Evolutionary conservation across 257 asterid species (phyloP).

Genomic region (Buddleja alternifolia): DNA sequence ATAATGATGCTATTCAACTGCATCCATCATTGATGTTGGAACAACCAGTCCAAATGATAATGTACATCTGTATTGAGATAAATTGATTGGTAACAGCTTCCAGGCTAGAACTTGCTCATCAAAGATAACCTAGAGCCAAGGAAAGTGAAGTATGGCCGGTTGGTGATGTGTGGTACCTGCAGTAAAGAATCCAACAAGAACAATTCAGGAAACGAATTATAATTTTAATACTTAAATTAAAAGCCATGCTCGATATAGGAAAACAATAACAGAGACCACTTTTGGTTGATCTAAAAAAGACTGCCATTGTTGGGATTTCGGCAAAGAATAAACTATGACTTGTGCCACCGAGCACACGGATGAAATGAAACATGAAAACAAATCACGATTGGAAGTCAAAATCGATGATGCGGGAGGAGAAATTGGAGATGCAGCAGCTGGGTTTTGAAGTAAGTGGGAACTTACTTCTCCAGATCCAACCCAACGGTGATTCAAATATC

Average conservation of each 20-base stretch:
- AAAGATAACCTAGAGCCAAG: conserved; percentile 9
- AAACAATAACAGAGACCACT: neutral
- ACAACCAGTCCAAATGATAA: conserved; percentile 22
- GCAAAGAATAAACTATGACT: conserved; percentile 14
- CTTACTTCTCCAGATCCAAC: conserved; percentile 33
- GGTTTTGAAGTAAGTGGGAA: conserved; percentile 8
- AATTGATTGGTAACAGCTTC: conserved; percentile 28
- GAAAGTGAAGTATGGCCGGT: conserved; percentile 9
- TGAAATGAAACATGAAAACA: neutral
- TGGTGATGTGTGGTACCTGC: conserved; percentile 25
- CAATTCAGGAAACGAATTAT: neutral
- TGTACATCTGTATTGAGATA: conserved; percentile 17
- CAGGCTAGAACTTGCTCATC: conserved; percentile 24
- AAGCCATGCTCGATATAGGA: neutral
- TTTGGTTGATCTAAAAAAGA: conserved; percentile 23
- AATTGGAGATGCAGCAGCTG: conserved; percentile 17
- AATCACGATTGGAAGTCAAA: neutral
- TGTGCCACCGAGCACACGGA: conserved; percentile 3
- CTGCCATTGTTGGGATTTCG: conserved; percentile 1
- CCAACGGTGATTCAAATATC: conserved; percentile 9
- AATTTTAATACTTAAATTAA: neutral
- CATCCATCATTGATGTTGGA: conserved; percentile 35
- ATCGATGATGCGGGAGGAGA: neutral
- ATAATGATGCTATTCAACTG: conserved; percentile 32
- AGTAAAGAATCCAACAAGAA: conserved; percentile 19